Percentiles rank a stretch among this genome's conserved stretches.
Conservation (phyloP, 2,329 filamentous ascomycete genomes). For the Exserohilum turcica region DNA sequence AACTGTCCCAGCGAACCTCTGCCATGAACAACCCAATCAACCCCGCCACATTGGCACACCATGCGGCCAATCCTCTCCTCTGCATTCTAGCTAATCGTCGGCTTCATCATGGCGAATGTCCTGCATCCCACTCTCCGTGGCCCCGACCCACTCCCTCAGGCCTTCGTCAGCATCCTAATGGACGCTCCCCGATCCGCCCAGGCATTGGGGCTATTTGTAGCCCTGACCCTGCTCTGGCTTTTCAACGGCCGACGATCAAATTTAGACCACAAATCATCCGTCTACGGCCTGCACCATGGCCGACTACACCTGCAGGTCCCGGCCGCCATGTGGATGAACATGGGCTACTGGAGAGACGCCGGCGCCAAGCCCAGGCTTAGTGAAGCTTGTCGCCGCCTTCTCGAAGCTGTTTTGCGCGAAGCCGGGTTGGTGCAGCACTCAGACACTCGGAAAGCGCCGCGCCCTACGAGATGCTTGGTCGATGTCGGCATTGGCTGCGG, state of each 20-base stretch:
- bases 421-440: conserved; percentile 46
- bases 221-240: background rate
- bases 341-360: conserved; percentile 62
- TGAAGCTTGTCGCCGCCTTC: conserved; percentile 58
- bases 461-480: conserved; percentile 43
- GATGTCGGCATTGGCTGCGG: conserved; percentile 66
- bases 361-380: conserved; percentile 26
- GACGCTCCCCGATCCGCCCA: background rate
- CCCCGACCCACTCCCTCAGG: too few relatives aligned
- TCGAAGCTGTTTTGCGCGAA: conserved; percentile 54
- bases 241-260: background rate
- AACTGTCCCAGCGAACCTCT: too few relatives aligned
- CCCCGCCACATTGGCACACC: too few relatives aligned
- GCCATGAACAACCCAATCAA: too few relatives aligned
- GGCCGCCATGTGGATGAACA: conserved; percentile 66
- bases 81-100: too few relatives aligned
- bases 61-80: too few relatives aligned
- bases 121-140: too few relatives aligned
- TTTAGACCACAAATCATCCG: background rate
- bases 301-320: conserved; percentile 59
- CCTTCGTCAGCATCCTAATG: background rate
- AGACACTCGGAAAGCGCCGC: background rate
- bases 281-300: conserved; percentile 62
- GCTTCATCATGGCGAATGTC: too few relatives aligned
- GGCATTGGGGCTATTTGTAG: background rate